Evolutionary conservation across 2,329 filamentous ascomycete species (phyloP).

Genomic region (Trichoderma citrinoviride): DNA sequence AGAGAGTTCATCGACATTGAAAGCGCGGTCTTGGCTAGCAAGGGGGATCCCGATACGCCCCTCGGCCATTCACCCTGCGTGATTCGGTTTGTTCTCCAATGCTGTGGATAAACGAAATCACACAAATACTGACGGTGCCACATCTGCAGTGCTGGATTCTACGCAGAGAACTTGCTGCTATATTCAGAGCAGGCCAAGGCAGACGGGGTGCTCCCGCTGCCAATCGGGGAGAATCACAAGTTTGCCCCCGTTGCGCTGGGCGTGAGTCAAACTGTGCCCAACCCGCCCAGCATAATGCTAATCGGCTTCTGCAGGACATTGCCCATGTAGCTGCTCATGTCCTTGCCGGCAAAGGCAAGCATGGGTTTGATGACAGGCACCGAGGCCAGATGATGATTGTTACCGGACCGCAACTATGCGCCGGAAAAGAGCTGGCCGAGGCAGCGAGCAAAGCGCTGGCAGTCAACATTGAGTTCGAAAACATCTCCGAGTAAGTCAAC

Average conservation of each 20-base stretch:
- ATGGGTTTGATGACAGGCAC: constrained; percentile 50
- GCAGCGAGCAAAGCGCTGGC: constrained; percentile 46
- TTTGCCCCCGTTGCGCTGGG: constrained; percentile 50
- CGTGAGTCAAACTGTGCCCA: constrained; percentile 30
- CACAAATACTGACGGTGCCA: not conserved
- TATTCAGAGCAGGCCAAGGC: constrained; percentile 46
- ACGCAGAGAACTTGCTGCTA: constrained; percentile 50
- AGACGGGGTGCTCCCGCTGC: constrained; percentile 45
- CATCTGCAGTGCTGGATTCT: constrained; percentile 44
- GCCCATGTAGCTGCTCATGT: constrained; percentile 48
- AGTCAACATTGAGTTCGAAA: constrained; percentile 31
- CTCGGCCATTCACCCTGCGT: constrained; percentile 45
- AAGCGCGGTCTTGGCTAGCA: constrained; percentile 40
- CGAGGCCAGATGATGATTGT: constrained; percentile 52
- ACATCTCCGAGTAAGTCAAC: constrained; percentile 25
- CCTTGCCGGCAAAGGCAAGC: constrained; percentile 45
- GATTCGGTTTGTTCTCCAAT: constrained; percentile 37
- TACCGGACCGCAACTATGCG: constrained; percentile 45
- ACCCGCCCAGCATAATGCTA: not conserved
- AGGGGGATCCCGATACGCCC: constrained; percentile 41
- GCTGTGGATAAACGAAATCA: not conserved
- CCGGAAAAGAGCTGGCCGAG: constrained; percentile 46
- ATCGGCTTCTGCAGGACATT: constrained; percentile 39
- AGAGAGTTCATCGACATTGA: constrained; percentile 53
- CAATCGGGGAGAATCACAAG: constrained; percentile 47